Evolutionary conservation across 2,329 filamentous ascomycete species (phyloP), one percentile per base, ranked within the genome.

Genomic region (Ophiognomonia clavigignenti-juglandacearum): DNA sequence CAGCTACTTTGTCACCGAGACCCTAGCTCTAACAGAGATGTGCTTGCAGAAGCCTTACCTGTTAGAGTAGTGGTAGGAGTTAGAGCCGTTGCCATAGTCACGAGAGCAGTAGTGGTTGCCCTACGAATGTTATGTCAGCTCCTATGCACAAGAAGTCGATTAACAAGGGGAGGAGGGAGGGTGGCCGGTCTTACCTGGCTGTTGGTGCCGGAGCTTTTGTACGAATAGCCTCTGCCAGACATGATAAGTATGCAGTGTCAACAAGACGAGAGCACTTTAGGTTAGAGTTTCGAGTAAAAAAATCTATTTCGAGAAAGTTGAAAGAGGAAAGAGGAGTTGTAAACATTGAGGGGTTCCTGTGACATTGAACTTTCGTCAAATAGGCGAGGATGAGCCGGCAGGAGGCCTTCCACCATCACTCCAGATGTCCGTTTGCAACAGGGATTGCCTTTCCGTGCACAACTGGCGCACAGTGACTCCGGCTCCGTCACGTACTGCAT

Each of bases 11-110:
- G 18, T 13, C n/a, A 3, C n/a, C 4, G 5, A 4, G 22, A 5
- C 6, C 9, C 22, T 11, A n/a, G 23, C 13, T 10, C 32, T 26
- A 27, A 8, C 11, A 26, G 26, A 11, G 9, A n/a, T 16, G 22
- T 4, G 13, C 11, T n/a, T 20, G 41, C 24, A 19, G 14, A 32
- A 14, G 11, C 61, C 72, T 54, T 61, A 79, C 77, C 47, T 59
- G 70, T 87, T 87, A 43, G 80, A 85, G 61, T 86, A 87, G 60
- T 86, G 82, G 61, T 83, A 84, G 6, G 71, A 66, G 66, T 85
- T 85, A 24, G 66, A 64, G 18, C 43, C 43, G 51, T 69, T 71
- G 50, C 78, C 78, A 55, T 85, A 85, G 64, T 82, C 77, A 31
- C 82, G 80, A 37, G 74, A 64, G 62, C 81, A 83, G 60, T 81